Percentiles rank a stretch among this genome's conserved stretches.
phyloP scores from a whole-genome alignment of 805 yeast species.

The Saccharomycopsis capsularis region DNA sequence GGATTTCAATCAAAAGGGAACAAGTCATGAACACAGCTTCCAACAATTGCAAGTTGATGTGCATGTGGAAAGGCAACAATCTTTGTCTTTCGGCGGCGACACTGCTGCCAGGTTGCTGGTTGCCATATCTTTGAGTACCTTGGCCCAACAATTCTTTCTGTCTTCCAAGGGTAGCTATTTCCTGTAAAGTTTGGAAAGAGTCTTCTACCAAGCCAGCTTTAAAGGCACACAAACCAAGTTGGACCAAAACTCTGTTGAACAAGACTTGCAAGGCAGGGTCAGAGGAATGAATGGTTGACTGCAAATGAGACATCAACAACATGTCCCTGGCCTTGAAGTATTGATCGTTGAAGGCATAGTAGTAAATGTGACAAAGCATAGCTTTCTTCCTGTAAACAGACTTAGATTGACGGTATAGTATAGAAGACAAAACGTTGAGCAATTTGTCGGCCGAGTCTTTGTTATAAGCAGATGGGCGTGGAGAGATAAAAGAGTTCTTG shows the following conservation, averaged over 20 bases:
- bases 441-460: constrained; percentile 45
- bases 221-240: constrained; percentile 93
- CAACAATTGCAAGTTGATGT: constrained; percentile 88
- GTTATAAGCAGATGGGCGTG: constrained; percentile 26
- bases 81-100: constrained; percentile 62
- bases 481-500: constrained; percentile 1
- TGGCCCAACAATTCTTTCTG: constrained; percentile 92
- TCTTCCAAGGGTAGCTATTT: constrained; percentile 78
- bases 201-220: constrained; percentile 80
- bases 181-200: constrained; percentile 79
- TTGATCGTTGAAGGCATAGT: constrained; percentile 81
- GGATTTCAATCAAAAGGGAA: constrained; percentile 85
- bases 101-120: constrained; percentile 24
- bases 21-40: constrained; percentile 92
- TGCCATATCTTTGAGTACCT: constrained; percentile 64
- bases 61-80: constrained; percentile 96
- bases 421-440: constrained; percentile 57
- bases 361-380: constrained; percentile 77
- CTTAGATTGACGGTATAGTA: constrained; percentile 60
- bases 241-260: constrained; percentile 92
- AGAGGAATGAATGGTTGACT: constrained; percentile 72
- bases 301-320: constrained; percentile 79
- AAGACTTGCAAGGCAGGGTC: constrained; percentile 84
- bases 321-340: constrained; percentile 83
- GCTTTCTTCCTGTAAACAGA: constrained; percentile 74